Conservation (phyloP, 1,284 basidiomycete genomes). For the Ustilago bromivora region DNA sequence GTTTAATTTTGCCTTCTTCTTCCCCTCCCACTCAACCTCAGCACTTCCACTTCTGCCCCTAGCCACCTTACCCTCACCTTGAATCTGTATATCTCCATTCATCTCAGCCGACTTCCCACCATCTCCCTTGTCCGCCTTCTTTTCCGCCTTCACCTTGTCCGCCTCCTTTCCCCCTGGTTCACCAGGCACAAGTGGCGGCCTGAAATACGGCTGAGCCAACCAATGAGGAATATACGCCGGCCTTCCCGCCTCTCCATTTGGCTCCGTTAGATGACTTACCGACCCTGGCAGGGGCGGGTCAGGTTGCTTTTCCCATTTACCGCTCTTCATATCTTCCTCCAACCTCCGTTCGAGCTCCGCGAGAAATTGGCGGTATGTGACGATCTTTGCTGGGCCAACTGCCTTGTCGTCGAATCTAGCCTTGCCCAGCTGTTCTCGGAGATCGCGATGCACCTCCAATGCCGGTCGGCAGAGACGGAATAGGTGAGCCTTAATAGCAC, state of each 20-base stretch:
- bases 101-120: constrained; percentile 5
- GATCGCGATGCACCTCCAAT: constrained; percentile 77
- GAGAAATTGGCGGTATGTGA: constrained; percentile 76
- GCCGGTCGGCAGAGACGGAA: constrained; percentile 91
- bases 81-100: constrained; percentile 19
- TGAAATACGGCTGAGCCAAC: constrained; percentile 87
- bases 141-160: constrained; percentile 4
- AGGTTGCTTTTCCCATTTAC: constrained; percentile 18
- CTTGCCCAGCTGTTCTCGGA: constrained; percentile 79
- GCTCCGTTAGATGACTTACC: constrained; percentile 33
- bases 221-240: constrained; percentile 80
- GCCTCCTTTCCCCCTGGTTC: constrained; percentile 16
- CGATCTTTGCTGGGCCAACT: constrained; percentile 72
- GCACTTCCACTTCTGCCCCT: constrained; percentile 14
- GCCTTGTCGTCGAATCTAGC: constrained; percentile 45
- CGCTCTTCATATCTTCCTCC: constrained; percentile 72
- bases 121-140: background rate
- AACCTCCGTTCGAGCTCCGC: constrained; percentile 78
- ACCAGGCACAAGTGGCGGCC: constrained; percentile 70
- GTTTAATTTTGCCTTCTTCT: constrained; percentile 22
- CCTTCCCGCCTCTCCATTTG: constrained; percentile 67
- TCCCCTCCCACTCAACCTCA: constrained; percentile 5
- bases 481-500: constrained; percentile 89
- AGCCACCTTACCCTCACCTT: constrained; percentile 12
- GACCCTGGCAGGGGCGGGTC: constrained; percentile 31